A percentile compares a stretch with the other conserved stretches of the same genome.
Evolutionary conservation across 768 basidiomycete genomes (phyloP).

Genomic region (Hericium alpestre): DNA sequence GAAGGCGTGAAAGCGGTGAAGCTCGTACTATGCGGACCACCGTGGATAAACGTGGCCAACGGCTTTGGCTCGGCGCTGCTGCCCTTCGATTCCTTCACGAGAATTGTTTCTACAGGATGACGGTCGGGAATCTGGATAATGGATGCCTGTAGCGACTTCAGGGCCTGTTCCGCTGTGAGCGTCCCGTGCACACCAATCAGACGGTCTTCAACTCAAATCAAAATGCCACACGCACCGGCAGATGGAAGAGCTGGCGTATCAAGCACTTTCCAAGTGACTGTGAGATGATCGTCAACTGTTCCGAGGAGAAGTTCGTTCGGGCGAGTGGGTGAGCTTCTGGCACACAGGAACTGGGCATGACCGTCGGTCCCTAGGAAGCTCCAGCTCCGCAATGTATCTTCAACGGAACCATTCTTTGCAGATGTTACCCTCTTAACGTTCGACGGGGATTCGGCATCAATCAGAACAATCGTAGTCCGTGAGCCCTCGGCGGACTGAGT

Average conservation of each 20-base stretch:
- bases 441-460: conserved; percentile 11
- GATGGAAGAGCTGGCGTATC: conserved; percentile 7
- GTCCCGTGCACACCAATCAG: background rate
- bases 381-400: conserved; percentile 12
- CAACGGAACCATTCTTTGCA: background rate
- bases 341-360: conserved; percentile 8
- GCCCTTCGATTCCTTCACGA: conserved; percentile 5
- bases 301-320: conserved; percentile 15
- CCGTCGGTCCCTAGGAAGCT: conserved; percentile 12
- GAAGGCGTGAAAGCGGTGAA: conserved; percentile 14
- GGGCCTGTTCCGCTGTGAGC: conserved; percentile 5
- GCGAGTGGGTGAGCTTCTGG: conserved; percentile 9
- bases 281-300: conserved; percentile 6
- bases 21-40: conserved; percentile 20
- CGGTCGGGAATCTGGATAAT: conserved; percentile 8
- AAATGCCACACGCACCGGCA: background rate
- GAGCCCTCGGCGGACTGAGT: conserved; percentile 16
- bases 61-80: background rate
- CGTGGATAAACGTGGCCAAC: conserved; percentile 18
- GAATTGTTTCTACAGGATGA: conserved; percentile 11
- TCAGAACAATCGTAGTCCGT: conserved; percentile 12
- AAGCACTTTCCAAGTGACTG: conserved; percentile 8
- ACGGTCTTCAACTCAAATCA: background rate
- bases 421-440: conserved; percentile 8
- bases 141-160: conserved; percentile 3